Evolutionary conservation across 192 early-diverging fungal species (phyloP).

Genomic region (Coemansia sp.): DNA sequence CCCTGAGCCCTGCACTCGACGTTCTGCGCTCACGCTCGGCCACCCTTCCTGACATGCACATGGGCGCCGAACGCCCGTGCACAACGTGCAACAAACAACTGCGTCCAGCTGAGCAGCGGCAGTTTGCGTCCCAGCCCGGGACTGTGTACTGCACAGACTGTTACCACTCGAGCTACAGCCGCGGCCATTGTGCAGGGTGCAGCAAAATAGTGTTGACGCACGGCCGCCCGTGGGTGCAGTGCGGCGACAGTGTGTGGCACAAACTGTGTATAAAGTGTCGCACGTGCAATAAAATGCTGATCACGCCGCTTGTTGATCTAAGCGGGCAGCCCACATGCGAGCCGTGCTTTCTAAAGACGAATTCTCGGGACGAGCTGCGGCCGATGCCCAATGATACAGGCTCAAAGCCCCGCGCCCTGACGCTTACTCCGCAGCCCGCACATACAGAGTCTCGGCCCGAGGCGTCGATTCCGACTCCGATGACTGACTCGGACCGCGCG

Average conservation of each 20-base stretch:
- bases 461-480: conserved; percentile 47
- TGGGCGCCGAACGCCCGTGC: conserved; percentile 20
- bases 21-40: conserved; percentile 39
- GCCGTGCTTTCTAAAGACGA: conserved; percentile 36
- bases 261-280: conserved; percentile 55
- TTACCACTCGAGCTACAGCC: conserved; percentile 55
- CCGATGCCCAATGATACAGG: conserved; percentile 18
- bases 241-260: conserved; percentile 52
- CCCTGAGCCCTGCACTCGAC: conserved; percentile 11
- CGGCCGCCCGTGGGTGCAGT: conserved; percentile 55
- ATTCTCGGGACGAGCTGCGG: conserved; percentile 8
- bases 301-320: conserved; percentile 44
- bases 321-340: conserved; percentile 49
- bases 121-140: conserved; percentile 50
- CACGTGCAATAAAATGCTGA: conserved; percentile 37
- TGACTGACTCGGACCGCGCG: conserved; percentile 37
- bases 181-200: conserved; percentile 51
- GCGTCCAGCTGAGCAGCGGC: conserved; percentile 46
- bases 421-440: not conserved
- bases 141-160: conserved; percentile 50
- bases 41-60: conserved; percentile 36
- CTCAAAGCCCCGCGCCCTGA: conserved; percentile 4
- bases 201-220: conserved; percentile 50
- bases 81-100: conserved; percentile 32
- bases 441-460: not conserved